Conservation (phyloP, 2,329 filamentous ascomycete genomes). For the Triangularia setosa region DNA sequence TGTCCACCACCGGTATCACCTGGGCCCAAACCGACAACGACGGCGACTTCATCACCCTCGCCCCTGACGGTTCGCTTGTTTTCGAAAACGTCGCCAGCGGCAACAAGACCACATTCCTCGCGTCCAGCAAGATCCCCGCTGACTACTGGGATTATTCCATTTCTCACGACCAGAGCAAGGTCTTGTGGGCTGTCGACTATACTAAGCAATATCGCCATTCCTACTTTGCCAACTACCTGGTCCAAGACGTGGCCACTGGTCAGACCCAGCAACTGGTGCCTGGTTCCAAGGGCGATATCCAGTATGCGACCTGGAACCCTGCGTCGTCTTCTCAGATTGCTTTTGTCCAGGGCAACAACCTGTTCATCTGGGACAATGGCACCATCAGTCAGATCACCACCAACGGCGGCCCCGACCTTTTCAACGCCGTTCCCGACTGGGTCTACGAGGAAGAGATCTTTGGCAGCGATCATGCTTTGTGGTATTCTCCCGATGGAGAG, state of each 20-base stretch:
- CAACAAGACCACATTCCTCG: constrained; percentile 53
- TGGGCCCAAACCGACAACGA: constrained; percentile 59
- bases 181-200: constrained; percentile 61
- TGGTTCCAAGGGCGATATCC: constrained; percentile 60
- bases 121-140: constrained; percentile 53
- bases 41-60: constrained; percentile 56
- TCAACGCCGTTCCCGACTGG: constrained; percentile 64
- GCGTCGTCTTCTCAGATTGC: constrained; percentile 52
- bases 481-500: constrained; percentile 55
- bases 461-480: constrained; percentile 46
- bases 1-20: constrained; percentile 45
- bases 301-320: constrained; percentile 61
- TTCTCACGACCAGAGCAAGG: constrained; percentile 53
- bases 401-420: constrained; percentile 58
- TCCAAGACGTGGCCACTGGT: constrained; percentile 58
- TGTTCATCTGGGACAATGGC: constrained; percentile 56
- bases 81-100: constrained; percentile 60
- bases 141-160: constrained; percentile 58
- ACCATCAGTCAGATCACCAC: constrained; percentile 53
- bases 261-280: constrained; percentile 51
- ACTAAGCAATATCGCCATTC: constrained; percentile 67
- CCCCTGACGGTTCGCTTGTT: constrained; percentile 49
- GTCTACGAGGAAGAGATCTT: constrained; percentile 59
- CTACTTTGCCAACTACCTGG: constrained; percentile 63
- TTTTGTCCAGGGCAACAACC: constrained; percentile 63